Conservation (phyloP, 192 early-diverging fungal genomes). For the Linnemannia elongata region DNA sequence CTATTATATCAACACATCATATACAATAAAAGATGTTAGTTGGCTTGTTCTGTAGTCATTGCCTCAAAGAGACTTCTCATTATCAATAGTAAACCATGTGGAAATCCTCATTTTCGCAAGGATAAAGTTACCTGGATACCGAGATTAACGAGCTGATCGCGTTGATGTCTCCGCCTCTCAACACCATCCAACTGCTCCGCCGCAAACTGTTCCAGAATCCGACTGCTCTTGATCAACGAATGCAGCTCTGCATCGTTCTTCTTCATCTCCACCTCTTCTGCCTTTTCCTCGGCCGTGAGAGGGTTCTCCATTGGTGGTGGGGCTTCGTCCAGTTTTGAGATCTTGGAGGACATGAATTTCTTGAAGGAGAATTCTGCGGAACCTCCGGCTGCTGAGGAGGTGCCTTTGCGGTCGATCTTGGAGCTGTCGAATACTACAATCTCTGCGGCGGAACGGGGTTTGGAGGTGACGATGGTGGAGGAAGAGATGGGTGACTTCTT, state of each 20-base stretch:
- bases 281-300: slow-evolving; percentile 45
- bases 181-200: slow-evolving; percentile 51
- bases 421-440: slow-evolving; percentile 51
- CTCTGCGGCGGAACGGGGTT: slow-evolving; percentile 35
- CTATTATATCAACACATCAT: slow-evolving; percentile 2
- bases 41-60: neutral
- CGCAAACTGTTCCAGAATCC: slow-evolving; percentile 49
- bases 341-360: slow-evolving; percentile 57
- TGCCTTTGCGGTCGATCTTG: slow-evolving; percentile 31
- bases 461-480: slow-evolving; percentile 20
- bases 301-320: slow-evolving; percentile 47
- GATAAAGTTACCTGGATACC: slow-evolving; percentile 45
- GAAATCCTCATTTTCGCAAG: neutral
- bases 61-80: neutral
- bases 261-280: slow-evolving; percentile 46
- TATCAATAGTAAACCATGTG: no score
- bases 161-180: slow-evolving; percentile 43
- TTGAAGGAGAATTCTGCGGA: slow-evolving; percentile 43
- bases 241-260: slow-evolving; percentile 42
- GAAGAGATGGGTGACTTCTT: neutral
- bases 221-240: slow-evolving; percentile 42
- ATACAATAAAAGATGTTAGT: neutral
- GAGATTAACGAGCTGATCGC: slow-evolving; percentile 41
- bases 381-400: neutral
- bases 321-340: slow-evolving; percentile 47